Evolutionary conservation across 1,284 basidiomycete species (phyloP).

Genomic region (Apiotrichum gracile): DNA sequence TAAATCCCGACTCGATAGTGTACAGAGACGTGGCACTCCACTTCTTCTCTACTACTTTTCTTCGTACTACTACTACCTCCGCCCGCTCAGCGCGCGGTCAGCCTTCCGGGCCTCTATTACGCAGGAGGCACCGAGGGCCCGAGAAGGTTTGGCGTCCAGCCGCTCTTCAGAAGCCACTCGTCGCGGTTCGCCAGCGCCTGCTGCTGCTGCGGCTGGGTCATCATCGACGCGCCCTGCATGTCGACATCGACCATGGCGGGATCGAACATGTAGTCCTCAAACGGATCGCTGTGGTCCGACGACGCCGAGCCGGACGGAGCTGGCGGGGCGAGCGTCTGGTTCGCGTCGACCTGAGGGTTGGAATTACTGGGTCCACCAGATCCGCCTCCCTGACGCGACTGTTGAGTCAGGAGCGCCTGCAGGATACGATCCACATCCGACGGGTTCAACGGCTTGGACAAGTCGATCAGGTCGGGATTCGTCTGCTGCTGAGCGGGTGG

Average conservation of each 20-base stretch:
- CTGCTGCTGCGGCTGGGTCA: not conserved
- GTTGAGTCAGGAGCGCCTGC: constrained; percentile 33
- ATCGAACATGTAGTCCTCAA: not conserved
- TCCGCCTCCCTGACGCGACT: constrained; percentile 9
- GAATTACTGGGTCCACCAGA: too few relatives aligned
- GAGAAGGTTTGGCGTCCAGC: constrained; percentile 3
- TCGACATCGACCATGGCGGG: not conserved
- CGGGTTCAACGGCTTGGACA: constrained; percentile 42
- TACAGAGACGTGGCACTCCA: too few relatives aligned
- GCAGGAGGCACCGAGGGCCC: not conserved
- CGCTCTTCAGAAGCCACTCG: constrained; percentile 7
- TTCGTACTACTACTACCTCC: not conserved
- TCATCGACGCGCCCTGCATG: not conserved
- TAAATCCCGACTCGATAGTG: too few relatives aligned
- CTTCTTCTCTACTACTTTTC: too few relatives aligned
- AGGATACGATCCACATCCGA: constrained; percentile 37
- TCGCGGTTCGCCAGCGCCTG: not conserved
- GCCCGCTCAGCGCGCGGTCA: not conserved
- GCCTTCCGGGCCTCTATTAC: not conserved
- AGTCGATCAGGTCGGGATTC: constrained; percentile 38
- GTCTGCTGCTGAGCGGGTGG: not conserved
- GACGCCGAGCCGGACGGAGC: too few relatives aligned
- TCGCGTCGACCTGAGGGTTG: too few relatives aligned
- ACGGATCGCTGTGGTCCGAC: not conserved
- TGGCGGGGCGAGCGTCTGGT: too few relatives aligned